Evolutionary conservation across 2,329 filamentous ascomycete genomes (phyloP), one percentile per base, ranked within the genome.

Genomic region (Trichoderma lentiforme): DNA sequence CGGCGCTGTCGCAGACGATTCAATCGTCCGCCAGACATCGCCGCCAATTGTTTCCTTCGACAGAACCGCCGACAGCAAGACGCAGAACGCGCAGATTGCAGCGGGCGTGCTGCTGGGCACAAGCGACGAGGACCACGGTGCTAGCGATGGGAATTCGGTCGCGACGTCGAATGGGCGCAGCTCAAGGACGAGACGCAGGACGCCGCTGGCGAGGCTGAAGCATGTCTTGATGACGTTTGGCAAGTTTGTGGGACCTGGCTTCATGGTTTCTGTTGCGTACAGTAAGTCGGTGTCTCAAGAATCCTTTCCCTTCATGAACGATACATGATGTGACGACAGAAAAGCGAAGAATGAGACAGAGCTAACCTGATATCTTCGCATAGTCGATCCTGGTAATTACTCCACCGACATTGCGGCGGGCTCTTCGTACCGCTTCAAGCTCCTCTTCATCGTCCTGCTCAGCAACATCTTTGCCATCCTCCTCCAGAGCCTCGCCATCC

Each of bases 401-500:
- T 86, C 91, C 1, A 93, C 91, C 24, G 91, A 91, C 78, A 88
- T 92, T 62, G 87, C 89, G 8, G 91, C 91, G 60, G 91, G 91
- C 68, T 89, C 91, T 5, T 85, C 86, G 1, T 92, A 90, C 79
- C 86, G 85, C 71, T 93, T 90, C 82, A 85, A 83, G 53, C 84
- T 93, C 39, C 85, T 93, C 3, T 93, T 92, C 81, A 84, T 93
- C 75, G 87, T 93, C 57, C 83, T 93, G 11, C 83, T 92, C 76
- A 89, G 89, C 79, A 93, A 93, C 78, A 76, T 92, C 65, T 91
- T 93, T 76, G 91, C 91, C 75, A 92, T 93, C 69, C 88, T 92
- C 74, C 83, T 93, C 24, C 91, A 93, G 79, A 88, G 86, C 24
- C 85, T 93, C 2, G 88, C 88, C 76, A 89, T 92, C 80, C 92